Conservation (phyloP, 768 basidiomycete genomes). For the Suillus subaureus region DNA sequence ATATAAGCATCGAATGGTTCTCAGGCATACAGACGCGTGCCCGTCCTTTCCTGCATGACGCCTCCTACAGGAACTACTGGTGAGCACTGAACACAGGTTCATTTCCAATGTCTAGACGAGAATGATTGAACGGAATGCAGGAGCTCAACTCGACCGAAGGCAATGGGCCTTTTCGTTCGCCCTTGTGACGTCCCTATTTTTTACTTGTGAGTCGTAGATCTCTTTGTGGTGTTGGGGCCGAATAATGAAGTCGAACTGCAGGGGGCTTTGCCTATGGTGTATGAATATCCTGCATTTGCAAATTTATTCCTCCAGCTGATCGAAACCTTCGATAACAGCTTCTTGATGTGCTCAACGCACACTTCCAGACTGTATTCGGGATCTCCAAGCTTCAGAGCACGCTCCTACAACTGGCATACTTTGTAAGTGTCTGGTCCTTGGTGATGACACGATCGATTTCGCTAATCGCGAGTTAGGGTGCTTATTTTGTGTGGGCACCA, state of each 20-base stretch:
- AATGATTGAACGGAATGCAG: constrained; percentile 15
- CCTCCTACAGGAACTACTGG: constrained; percentile 45
- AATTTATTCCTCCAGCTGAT: constrained; percentile 12
- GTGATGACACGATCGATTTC: not conserved
- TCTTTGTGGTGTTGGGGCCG: not conserved
- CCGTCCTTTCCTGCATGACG: constrained; percentile 31
- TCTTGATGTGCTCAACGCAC: constrained; percentile 69
- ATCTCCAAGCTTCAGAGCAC: constrained; percentile 74
- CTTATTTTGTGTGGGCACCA: constrained; percentile 63
- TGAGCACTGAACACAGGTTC: constrained; percentile 18
- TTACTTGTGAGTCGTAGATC: constrained; percentile 53
- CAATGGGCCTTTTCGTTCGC: constrained; percentile 62
- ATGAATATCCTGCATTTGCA: constrained; percentile 20
- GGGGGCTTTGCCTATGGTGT: constrained; percentile 74
- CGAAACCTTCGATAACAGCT: constrained; percentile 39
- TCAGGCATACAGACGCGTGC: not conserved
- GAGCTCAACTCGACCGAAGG: constrained; percentile 44
- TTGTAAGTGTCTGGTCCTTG: constrained; percentile 40
- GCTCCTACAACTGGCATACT: constrained; percentile 74
- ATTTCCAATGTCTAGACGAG: not conserved
- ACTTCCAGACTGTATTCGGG: constrained; percentile 71
- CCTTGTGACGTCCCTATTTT: constrained; percentile 76
- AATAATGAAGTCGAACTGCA: constrained; percentile 17
- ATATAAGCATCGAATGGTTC: constrained; percentile 11
- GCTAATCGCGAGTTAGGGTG: constrained; percentile 41